phyloP scores from a whole-genome alignment of 2,329 filamentous ascomycete species.

The Pseudogymnoascus sp. region DNA sequence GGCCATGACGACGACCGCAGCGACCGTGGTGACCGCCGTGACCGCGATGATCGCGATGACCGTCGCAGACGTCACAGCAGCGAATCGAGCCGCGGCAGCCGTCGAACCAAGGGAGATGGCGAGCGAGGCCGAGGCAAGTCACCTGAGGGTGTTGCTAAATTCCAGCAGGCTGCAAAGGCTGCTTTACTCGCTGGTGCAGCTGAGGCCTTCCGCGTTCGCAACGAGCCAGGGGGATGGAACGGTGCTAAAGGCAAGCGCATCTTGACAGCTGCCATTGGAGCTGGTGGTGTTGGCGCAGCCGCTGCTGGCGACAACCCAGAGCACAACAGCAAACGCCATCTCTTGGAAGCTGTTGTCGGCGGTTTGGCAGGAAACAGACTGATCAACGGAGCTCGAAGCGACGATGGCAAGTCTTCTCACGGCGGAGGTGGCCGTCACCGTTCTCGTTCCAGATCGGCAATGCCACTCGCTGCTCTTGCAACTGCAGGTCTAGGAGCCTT shows the following conservation, averaged over 20 bases:
- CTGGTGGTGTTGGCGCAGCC: slow-evolving; percentile 77
- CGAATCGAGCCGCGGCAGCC: slow-evolving; percentile 36
- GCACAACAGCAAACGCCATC: slow-evolving; percentile 73
- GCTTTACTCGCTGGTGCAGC: slow-evolving; percentile 84
- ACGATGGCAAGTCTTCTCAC: slow-evolving; percentile 31
- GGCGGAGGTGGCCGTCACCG: slow-evolving; percentile 40
- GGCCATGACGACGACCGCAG: slow-evolving; percentile 34
- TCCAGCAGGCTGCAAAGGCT: slow-evolving; percentile 84
- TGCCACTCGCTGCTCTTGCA: slow-evolving; percentile 51
- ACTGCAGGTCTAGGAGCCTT: slow-evolving; percentile 57
- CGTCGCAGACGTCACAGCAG: slow-evolving; percentile 38
- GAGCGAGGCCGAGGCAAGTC: slow-evolving; percentile 36
- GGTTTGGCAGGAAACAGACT: slow-evolving; percentile 81
- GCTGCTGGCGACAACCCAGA: slow-evolving; percentile 60
- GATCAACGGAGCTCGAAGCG: slow-evolving; percentile 69
- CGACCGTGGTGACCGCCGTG: slow-evolving; percentile 33
- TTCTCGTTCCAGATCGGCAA: slow-evolving; percentile 59
- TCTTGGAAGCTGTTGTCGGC: slow-evolving; percentile 81
- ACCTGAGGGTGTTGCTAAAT: slow-evolving; percentile 50
- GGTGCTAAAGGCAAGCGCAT: slow-evolving; percentile 89
- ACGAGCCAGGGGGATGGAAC: slow-evolving; percentile 82
- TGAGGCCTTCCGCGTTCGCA: slow-evolving; percentile 85
- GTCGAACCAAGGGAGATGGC: slow-evolving; percentile 48
- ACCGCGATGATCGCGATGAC: slow-evolving; percentile 31
- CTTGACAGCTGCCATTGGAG: slow-evolving; percentile 77